These are phyloP conservation scores for Chloris gayana DNA, from an alignment of 176 grass and related monocot species.

Conservation along the genomic window DNA sequence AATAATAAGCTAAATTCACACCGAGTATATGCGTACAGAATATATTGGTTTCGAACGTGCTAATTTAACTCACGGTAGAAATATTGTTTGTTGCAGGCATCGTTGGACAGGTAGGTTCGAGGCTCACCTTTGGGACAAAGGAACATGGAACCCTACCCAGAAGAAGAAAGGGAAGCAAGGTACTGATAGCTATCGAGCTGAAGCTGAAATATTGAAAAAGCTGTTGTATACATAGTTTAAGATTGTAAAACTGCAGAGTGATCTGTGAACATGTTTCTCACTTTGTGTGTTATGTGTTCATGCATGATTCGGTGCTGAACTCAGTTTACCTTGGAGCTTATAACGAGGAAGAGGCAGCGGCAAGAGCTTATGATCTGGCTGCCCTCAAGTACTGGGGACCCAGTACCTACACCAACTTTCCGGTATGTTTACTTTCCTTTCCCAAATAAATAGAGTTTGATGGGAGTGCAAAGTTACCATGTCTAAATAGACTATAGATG, in stretches of 20 bases:
- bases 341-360: constrained; percentile 72
- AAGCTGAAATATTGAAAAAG: not conserved
- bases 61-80: not conserved
- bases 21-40: not conserved
- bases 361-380: constrained; percentile 70
- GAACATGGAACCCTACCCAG: constrained; percentile 73
- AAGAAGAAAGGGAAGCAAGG: constrained; percentile 85
- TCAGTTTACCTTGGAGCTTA: constrained; percentile 74
- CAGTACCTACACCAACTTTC: constrained; percentile 67
- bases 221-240: not conserved
- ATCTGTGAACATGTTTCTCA: not conserved
- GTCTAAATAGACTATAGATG: not conserved
- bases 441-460: not conserved
- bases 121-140: constrained; percentile 78
- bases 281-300: not conserved
- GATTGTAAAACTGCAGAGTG: not conserved
- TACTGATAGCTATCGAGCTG: not conserved
- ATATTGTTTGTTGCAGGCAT: constrained; percentile 41
- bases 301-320: not conserved
- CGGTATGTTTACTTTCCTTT: constrained; percentile 16
- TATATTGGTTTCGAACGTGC: not conserved
- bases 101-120: constrained; percentile 75
- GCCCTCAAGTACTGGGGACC: constrained; percentile 81
- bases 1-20: not conserved
- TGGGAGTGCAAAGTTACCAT: not conserved